Conservation (phyloP, 352 stramenopile genomes). For the Phytophthora megakarya region DNA sequence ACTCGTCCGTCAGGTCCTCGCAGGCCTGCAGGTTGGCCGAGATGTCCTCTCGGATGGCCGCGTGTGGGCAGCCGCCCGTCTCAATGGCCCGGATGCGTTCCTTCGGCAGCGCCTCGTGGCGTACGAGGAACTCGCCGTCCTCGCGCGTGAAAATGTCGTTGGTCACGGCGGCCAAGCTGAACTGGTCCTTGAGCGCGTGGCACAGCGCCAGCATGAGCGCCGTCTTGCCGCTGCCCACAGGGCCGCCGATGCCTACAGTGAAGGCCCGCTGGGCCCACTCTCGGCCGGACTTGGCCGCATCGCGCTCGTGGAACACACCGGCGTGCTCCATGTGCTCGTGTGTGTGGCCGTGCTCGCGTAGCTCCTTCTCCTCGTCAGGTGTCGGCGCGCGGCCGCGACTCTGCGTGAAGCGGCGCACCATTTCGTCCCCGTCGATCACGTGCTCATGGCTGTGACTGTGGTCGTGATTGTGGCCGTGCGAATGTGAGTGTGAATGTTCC, state of each 20-base stretch:
- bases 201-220: constrained; percentile 95
- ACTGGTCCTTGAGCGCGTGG: constrained; percentile 79
- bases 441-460: constrained; percentile 46
- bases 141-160: constrained; percentile 99
- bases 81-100: constrained; percentile 96
- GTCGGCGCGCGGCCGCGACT: constrained; percentile 67
- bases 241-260: constrained; percentile 96
- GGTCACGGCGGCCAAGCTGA: constrained; percentile 92
- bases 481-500: constrained; percentile 40
- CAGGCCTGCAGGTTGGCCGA: constrained; percentile 96
- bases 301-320: constrained; percentile 71
- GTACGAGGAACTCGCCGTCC: constrained; percentile 97
- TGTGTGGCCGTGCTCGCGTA: constrained; percentile 86
- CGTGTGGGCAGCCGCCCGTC: constrained; percentile 97
- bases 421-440: constrained; percentile 62
- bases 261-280: constrained; percentile 90
- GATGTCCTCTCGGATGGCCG: constrained; percentile 97
- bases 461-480: constrained; percentile 39
- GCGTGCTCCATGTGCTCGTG: constrained; percentile 90
- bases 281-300: constrained; percentile 51
- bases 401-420: constrained; percentile 70
- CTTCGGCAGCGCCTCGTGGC: constrained; percentile 89
- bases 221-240: constrained; percentile 96
- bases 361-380: constrained; percentile 72
- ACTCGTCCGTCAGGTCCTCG: constrained; percentile 93